Conservation (phyloP, 371 early-diverging fungal species). For the Mortierella polycephala region DNA sequence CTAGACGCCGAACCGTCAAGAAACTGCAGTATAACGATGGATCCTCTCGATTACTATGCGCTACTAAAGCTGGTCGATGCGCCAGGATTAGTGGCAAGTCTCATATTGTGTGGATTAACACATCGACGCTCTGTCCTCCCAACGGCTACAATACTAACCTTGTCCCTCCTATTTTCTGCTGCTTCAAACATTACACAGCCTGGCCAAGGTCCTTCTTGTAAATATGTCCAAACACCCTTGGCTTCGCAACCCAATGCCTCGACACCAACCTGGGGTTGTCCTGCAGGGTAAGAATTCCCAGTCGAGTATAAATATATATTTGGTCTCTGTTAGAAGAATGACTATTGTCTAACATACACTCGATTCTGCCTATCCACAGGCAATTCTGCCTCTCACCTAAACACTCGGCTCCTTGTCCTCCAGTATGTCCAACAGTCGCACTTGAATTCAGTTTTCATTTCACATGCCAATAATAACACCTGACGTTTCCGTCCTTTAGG, state of each 20-base stretch:
- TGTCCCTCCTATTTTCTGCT: not conserved
- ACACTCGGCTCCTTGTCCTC: slow-evolving; percentile 32
- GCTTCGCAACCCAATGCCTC: slow-evolving; percentile 7
- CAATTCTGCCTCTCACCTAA: slow-evolving; percentile 46
- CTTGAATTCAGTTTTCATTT: not conserved
- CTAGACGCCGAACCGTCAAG: too few species aligned
- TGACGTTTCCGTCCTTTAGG: slow-evolving; percentile 16
- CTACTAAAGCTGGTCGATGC: slow-evolving; percentile 46
- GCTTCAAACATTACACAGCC: slow-evolving; percentile 12
- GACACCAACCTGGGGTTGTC: slow-evolving; percentile 40
- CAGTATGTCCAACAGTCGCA: not conserved
- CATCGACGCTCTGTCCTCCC: not conserved
- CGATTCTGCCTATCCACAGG: not conserved
- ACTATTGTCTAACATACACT: too few species aligned
- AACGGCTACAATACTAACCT: not conserved
- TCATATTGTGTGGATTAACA: not conserved
- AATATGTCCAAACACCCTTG: slow-evolving; percentile 50
- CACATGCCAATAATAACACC: not conserved
- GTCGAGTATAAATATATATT: not conserved
- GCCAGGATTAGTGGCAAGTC: slow-evolving; percentile 41
- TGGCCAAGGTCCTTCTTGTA: slow-evolving; percentile 34
- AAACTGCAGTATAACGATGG: too few species aligned
- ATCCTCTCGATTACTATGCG: slow-evolving; percentile 49
- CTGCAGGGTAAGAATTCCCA: slow-evolving; percentile 38
- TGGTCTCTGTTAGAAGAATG: too few species aligned